Conservation (phyloP, 2,329 filamentous ascomycete genomes). For the Chrysoporthe deuterocubensis region DNA sequence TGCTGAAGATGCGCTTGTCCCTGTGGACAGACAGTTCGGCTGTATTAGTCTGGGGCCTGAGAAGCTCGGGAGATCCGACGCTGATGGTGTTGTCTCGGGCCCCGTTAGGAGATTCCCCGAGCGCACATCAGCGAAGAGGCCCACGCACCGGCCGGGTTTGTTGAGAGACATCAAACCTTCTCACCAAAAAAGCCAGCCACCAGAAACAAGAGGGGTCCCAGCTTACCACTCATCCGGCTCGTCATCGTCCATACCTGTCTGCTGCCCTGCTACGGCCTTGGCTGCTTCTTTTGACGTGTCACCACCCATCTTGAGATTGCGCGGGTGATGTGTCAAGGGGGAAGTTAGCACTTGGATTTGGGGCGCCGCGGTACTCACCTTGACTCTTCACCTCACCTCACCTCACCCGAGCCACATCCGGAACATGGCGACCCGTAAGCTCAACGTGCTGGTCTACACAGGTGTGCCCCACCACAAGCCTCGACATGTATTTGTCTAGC, state of each 20-base stretch:
- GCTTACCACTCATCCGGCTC: conserved; percentile 94
- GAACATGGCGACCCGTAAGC: conserved; percentile 67
- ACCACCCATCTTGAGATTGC: conserved; percentile 28
- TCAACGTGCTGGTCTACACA: conserved; percentile 94
- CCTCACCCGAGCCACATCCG: neutral
- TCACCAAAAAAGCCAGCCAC: neutral
- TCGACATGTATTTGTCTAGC: conserved; percentile 19
- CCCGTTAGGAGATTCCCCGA: conserved; percentile 7
- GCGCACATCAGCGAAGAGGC: neutral
- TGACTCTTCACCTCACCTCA: neutral
- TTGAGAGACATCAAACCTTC: neutral
- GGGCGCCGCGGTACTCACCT: conserved; percentile 17
- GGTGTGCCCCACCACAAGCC: conserved; percentile 53
- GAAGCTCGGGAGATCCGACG: neutral
- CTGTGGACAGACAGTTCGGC: conserved; percentile 49
- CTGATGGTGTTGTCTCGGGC: neutral
- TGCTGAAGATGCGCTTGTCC: conserved; percentile 98
- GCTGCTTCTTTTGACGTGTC: conserved; percentile 61
- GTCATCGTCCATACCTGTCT: conserved; percentile 67
- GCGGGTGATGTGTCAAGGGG: conserved; percentile 35
- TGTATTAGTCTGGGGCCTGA: neutral
- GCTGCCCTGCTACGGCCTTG: conserved; percentile 41
- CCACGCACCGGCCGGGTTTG: neutral
- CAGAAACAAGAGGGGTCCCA: neutral
- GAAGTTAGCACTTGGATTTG: conserved; percentile 8